Conservation (phyloP, 371 early-diverging fungal genomes). For the Rhizomucor miehei region DNA sequence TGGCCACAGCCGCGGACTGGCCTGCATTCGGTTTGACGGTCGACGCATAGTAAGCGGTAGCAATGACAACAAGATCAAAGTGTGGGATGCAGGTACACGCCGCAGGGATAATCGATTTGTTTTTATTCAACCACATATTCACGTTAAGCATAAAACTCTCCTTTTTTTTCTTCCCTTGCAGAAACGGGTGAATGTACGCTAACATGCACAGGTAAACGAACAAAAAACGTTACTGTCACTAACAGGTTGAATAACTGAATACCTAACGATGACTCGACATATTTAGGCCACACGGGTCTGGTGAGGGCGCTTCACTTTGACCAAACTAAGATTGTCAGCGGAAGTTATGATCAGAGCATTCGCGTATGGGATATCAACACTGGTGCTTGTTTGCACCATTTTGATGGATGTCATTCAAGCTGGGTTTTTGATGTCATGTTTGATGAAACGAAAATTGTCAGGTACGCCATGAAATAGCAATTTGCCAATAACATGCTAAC, state of each 20-base stretch:
- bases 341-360: constrained; percentile 90
- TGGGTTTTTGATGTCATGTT: constrained; percentile 97
- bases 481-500: not conserved
- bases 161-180: too few species aligned
- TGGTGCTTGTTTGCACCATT: constrained; percentile 45
- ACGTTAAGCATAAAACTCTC: not conserved
- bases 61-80: constrained; percentile 89
- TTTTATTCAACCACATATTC: constrained; percentile 2
- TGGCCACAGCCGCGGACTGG: constrained; percentile 83
- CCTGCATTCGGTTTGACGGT: constrained; percentile 93
- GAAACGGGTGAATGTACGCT: constrained; percentile 72
- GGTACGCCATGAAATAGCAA: constrained; percentile 38
- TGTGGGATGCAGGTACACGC: constrained; percentile 84
- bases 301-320: constrained; percentile 87
- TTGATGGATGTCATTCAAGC: constrained; percentile 72
- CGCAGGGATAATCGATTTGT: too few species aligned
- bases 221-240: not conserved
- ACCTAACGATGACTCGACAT: too few species aligned
- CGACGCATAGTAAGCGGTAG: constrained; percentile 88
- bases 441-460: constrained; percentile 74
- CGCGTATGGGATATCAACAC: constrained; percentile 87
- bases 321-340: constrained; percentile 50
- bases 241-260: too few species aligned
- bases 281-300: constrained; percentile 83
- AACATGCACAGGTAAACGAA: constrained; percentile 40